These are phyloP conservation scores for Candida glucosophila DNA, from an alignment of 1,139 yeast species.

Conservation along the genomic window DNA sequence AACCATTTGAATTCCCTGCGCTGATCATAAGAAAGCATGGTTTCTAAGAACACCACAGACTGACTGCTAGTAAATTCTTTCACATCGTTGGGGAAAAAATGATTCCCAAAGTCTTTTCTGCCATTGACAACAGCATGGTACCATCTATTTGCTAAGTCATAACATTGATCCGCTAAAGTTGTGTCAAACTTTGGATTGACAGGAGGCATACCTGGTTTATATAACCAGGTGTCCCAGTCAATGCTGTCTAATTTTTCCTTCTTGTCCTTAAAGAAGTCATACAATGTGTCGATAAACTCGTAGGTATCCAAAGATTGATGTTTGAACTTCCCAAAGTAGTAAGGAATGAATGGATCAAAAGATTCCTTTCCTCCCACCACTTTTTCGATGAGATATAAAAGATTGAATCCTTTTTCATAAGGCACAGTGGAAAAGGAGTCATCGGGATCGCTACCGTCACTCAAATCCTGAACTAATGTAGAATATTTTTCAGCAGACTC, in stretches of 20 bases:
- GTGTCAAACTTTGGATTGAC: constrained; percentile 71
- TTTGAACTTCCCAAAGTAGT: constrained; percentile 63
- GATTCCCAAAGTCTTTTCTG: constrained; percentile 5
- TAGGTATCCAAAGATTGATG: constrained; percentile 71
- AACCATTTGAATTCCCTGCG: constrained; percentile 26
- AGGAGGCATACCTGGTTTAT: constrained; percentile 79
- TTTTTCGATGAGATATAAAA: constrained; percentile 65
- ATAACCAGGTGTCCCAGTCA: constrained; percentile 84
- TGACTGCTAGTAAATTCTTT: constrained; percentile 62
- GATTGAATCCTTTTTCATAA: constrained; percentile 82
- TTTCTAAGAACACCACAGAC: constrained; percentile 68
- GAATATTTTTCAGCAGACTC: constrained; percentile 46
- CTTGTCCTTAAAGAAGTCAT: constrained; percentile 50
- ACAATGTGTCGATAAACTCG: constrained; percentile 69
- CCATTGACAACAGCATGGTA: constrained; percentile 18
- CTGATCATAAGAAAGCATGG: constrained; percentile 35
- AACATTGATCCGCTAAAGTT: constrained; percentile 65
- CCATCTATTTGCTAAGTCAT: constrained; percentile 63
- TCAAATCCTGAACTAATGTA: constrained; percentile 59
- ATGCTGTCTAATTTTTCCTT: constrained; percentile 47
- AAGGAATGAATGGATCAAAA: constrained; percentile 74
- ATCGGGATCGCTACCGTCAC: constrained; percentile 70
- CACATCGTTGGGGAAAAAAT: constrained; percentile 35
- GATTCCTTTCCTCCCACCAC: constrained; percentile 50
- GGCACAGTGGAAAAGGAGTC: constrained; percentile 86